A percentile compares a stretch with the other conserved stretches of the same genome.
phyloP scores from a whole-genome alignment of 179 eudicot species.

The Sideroxylon spinosum region DNA sequence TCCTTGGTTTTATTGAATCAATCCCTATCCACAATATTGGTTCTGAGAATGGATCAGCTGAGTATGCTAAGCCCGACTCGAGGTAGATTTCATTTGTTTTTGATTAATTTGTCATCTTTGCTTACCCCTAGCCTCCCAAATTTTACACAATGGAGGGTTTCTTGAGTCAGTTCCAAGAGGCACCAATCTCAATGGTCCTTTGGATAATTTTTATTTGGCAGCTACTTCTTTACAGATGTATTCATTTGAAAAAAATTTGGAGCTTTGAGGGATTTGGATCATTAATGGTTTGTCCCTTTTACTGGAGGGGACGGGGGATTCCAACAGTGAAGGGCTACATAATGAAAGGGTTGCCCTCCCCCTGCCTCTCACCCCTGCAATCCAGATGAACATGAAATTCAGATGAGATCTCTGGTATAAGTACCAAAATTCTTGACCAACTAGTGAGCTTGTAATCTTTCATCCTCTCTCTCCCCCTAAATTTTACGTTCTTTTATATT shows the following conservation, averaged over 20 bases:
- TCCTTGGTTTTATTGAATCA: constrained; percentile 80
- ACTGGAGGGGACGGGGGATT: not conserved
- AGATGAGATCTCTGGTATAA: no score
- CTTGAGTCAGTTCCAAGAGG: not conserved
- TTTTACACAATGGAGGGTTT: not conserved
- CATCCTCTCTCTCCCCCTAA: not conserved
- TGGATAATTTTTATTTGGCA: not conserved
- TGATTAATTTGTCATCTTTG: constrained; percentile 9
- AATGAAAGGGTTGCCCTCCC: not conserved
- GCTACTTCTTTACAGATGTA: not conserved
- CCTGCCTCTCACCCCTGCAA: not conserved
- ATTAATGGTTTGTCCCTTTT: not conserved
- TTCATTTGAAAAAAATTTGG: not conserved
- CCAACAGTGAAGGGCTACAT: not conserved
- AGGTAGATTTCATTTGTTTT: constrained; percentile 46
- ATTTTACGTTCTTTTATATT: not conserved
- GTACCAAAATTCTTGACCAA: no score
- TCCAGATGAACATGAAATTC: not conserved
- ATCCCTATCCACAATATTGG: constrained; percentile 62
- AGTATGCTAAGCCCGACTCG: constrained; percentile 49
- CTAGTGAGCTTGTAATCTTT: no score
- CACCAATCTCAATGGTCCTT: not conserved
- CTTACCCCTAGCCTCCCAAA: constrained; percentile 1
- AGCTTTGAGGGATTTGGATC: not conserved
- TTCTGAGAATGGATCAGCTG: constrained; percentile 49